phyloP scores from a whole-genome alignment of 129 eudicot species.

The Chrysanthemum lavandulifolium region DNA sequence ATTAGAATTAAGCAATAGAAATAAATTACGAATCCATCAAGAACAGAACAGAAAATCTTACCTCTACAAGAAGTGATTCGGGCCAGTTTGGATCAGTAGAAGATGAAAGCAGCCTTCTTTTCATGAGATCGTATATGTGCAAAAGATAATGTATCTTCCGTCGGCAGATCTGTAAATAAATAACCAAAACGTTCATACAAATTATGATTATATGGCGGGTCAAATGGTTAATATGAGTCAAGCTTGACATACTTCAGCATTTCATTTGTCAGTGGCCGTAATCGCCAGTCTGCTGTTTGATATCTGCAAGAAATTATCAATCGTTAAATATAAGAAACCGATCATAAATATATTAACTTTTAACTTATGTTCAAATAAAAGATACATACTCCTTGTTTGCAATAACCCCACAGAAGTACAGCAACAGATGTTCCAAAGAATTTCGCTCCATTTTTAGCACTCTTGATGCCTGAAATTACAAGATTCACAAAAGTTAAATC shows the following conservation, averaged over 20 bases:
- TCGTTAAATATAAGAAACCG: neutral
- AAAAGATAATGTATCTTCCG: conserved; percentile 80
- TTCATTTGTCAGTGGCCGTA: conserved; percentile 71
- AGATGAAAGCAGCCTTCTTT: conserved; percentile 43
- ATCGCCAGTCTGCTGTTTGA: conserved; percentile 93
- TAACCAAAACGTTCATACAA: neutral
- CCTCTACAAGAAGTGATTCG: conserved; percentile 63
- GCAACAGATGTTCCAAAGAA: conserved; percentile 68
- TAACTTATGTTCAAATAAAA: neutral
- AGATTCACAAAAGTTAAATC: neutral
- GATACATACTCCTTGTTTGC: conserved; percentile 76
- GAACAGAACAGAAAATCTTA: neutral
- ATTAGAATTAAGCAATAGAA: neutral
- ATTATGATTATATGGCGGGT: neutral
- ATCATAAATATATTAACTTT: neutral
- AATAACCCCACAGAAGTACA: conserved; percentile 67
- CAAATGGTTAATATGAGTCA: neutral
- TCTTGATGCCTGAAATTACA: conserved; percentile 56
- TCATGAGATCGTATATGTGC: conserved; percentile 68
- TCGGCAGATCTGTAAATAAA: conserved; percentile 58
- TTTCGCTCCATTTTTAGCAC: conserved; percentile 70
- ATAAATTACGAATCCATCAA: neutral
- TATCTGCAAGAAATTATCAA: conserved; percentile 48
- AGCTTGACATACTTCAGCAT: conserved; percentile 57
- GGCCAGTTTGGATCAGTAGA: conserved; percentile 44